Base-by-base conservation (phyloP, 352 stramenopile species). In the Phytophthora tentaculata region DNA sequence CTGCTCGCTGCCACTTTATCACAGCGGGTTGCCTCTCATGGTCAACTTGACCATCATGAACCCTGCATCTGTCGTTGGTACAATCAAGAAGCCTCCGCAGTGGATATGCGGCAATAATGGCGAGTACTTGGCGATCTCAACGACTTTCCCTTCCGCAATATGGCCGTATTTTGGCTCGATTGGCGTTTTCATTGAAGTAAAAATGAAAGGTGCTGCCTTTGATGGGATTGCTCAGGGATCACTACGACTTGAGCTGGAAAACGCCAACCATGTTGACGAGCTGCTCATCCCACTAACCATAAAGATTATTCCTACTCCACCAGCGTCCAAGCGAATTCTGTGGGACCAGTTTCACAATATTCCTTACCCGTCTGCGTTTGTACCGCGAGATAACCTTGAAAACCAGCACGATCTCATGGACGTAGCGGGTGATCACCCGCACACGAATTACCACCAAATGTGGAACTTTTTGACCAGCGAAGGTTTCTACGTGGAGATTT, bases 301-400 rank as follows among this genome's bases (percentile, higher is more conserved):
- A 20, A 74, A 71, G 9, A 62, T 93, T 8, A 64, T 90, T 19
- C 81, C 78, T 12, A 84, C 76, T 17, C 84, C 84, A 6, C 68
- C 64, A 17, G 64, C 78, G 13, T 56, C 69, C 2, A 86, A 81
- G 37, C 74, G 80, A 7, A 83, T 97, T 29, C 65, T 97, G 1
- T 97, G 90, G 89, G 89, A 97, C 56, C 86, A 95, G 63, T 96
- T 94, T 64, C 88, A 94, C 49, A 97, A 92, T 57, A 84, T 97
- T 49, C 79, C 85, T 14, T 97, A 97, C 52, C 90, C 90, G 7
- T 92, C 89, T 0, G 84, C 79, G 7, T 97, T 92, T 61, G 73
- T 94, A 1, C 88, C 89, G 10, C 74, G 83, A 23, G 90, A 97
- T 65, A 89, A 88, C 28, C 74, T 96, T 3, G 77, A 91, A 63